Evolutionary conservation across 129 eudicot species (phyloP), one percentile per base, ranked within the genome.

Genomic region (Artemisia argyi): DNA sequence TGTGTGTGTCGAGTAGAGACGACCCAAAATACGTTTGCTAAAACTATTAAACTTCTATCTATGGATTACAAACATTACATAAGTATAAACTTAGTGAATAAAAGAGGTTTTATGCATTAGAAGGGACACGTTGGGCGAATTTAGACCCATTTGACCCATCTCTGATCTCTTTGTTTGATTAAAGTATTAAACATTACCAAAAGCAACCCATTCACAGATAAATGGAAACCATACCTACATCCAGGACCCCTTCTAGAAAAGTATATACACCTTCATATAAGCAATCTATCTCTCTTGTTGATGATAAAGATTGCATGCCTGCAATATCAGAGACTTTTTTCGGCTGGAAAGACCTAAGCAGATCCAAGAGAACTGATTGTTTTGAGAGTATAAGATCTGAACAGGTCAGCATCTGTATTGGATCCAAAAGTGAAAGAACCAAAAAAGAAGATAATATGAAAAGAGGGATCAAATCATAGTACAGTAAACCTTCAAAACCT

Each of bases 271-370:
- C 95, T 67, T 48, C 65, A 81, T 85, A 90, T 30, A 85, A 81
- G 66, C 82, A 90, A 73, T 72, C 84, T 39, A 85, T 57, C 71
- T 73, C 82, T 80, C 95, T 86, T 48, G 83, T 64, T 79, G 88
- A 76, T 64, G 91, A 87, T 66, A 81, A 65, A 58, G 82, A 65
- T 20, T 73, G 79, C 69, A 81, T 72, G 73, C 79, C 86, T 60
- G 72, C 67, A 66, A 83, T 56, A 35, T 75, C 80, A 30, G 83
- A 65, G 68, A 72, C 65, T 7, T 81, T 74, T 42, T 61, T 75
- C 65, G 89, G 89, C 75, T 87, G 97, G 72, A 90, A 85, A 42
- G 83, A 82, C 77, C 83, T 82, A n/a, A 90, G 95, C 47, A 90
- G 81, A 66, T 80, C 83, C 52, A 79, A 67, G 24, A 90, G 86